Percentiles rank a stretch among this genome's conserved stretches.
These are phyloP conservation scores for Saururus chinensis DNA, from an alignment of 164 flowering plant species.

Conservation along the genomic window DNA sequence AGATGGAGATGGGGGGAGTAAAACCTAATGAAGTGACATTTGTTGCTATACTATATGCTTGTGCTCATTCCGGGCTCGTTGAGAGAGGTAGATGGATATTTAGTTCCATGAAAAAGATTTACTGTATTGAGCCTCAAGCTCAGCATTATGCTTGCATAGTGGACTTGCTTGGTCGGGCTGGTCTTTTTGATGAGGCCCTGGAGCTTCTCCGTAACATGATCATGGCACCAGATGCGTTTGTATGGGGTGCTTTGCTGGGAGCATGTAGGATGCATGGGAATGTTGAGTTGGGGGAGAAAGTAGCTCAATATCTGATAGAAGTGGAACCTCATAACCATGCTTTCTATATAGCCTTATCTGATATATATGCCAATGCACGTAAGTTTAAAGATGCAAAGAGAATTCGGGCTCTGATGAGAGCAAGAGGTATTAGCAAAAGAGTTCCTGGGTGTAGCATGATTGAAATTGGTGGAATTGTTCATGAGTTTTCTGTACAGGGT, in stretches of 20 bases:
- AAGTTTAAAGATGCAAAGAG: slow-evolving; percentile 25
- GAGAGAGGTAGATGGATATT: slow-evolving; percentile 8
- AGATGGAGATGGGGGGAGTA: slow-evolving; percentile 9
- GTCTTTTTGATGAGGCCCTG: slow-evolving; percentile 7
- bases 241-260: slow-evolving; percentile 38
- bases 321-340: slow-evolving; percentile 29
- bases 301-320: slow-evolving; percentile 15
- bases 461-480: slow-evolving; percentile 27
- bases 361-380: slow-evolving; percentile 30
- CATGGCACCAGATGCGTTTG: slow-evolving; percentile 21
- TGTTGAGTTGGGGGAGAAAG: slow-evolving; percentile 28
- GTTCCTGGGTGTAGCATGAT: slow-evolving; percentile 35
- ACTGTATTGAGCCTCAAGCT: slow-evolving; percentile 8
- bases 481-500: slow-evolving; percentile 22
- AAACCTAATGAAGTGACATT: slow-evolving; percentile 14
- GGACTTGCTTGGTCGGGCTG: slow-evolving; percentile 15
- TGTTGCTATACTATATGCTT: slow-evolving; percentile 10
- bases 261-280: slow-evolving; percentile 34
- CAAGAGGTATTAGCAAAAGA: slow-evolving; percentile 25
- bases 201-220: slow-evolving; percentile 23
- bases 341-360: slow-evolving; percentile 33
- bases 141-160: slow-evolving; percentile 16
- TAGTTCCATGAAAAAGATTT: slow-evolving; percentile 4
- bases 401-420: slow-evolving; percentile 24
- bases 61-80: slow-evolving; percentile 13